Evolutionary conservation across 129 eudicot species (phyloP).

Genomic region (Tagetes erecta): DNA sequence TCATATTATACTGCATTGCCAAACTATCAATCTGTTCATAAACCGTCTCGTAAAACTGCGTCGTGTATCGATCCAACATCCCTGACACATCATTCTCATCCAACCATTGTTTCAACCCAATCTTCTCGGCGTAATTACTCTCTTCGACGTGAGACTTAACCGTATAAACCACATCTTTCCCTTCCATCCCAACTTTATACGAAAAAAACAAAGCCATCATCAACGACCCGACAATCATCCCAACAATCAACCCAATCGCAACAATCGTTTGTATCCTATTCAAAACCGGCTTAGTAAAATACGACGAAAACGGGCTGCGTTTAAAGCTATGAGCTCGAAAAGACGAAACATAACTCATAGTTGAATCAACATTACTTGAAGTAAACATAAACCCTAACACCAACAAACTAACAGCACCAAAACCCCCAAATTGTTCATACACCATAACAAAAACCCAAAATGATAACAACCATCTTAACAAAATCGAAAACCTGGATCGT

Average conservation of each 20-base stretch:
- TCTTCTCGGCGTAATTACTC: slow-evolving; percentile 86
- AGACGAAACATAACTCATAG: slow-evolving; percentile 69
- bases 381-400: slow-evolving; percentile 75
- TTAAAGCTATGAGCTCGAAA: slow-evolving; percentile 73
- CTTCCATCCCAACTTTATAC: slow-evolving; percentile 84
- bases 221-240: slow-evolving; percentile 70
- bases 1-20: slow-evolving; percentile 89
- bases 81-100: slow-evolving; percentile 89
- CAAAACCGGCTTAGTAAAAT: slow-evolving; percentile 64
- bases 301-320: slow-evolving; percentile 45
- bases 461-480: slow-evolving; percentile 72
- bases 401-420: slow-evolving; percentile 60
- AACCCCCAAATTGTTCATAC: slow-evolving; percentile 68
- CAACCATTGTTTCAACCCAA: slow-evolving; percentile 88
- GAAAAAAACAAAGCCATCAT: slow-evolving; percentile 67
- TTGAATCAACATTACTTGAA: slow-evolving; percentile 54
- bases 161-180: slow-evolving; percentile 73
- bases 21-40: slow-evolving; percentile 78
- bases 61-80: slow-evolving; percentile 75
- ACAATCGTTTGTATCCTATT: slow-evolving; percentile 68
- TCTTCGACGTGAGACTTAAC: slow-evolving; percentile 80
- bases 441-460: slow-evolving; percentile 86
- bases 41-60: slow-evolving; percentile 67
- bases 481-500: slow-evolving; percentile 62
- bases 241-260: slow-evolving; percentile 79